Evolutionary conservation across 2,329 filamentous ascomycete species (phyloP).

Genomic region (Geosmithia putterillii): DNA sequence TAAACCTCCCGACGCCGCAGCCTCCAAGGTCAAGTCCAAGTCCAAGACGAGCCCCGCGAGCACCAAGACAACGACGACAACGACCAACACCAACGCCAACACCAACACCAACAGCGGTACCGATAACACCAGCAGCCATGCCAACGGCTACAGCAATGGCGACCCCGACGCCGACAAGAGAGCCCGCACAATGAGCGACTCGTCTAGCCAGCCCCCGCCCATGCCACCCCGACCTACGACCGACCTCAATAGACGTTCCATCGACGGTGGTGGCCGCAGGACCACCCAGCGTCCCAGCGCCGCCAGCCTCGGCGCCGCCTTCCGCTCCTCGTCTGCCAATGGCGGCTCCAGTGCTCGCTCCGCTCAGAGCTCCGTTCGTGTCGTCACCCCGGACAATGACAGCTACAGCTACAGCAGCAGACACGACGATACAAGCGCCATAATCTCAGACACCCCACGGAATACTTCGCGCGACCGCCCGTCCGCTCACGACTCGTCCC

Average conservation of each 20-base stretch:
- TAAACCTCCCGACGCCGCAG: no score
- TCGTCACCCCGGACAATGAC: slow-evolving; percentile 53
- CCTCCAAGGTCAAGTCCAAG: no score
- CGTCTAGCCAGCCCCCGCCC: neutral
- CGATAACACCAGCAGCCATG: no score
- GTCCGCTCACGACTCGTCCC: slow-evolving; percentile 18
- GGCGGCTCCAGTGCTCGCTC: neutral
- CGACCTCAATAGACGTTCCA: neutral
- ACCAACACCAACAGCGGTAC: neutral
- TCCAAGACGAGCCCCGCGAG: neutral
- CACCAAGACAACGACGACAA: neutral
- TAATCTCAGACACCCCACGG: no score
- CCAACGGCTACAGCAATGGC: neutral
- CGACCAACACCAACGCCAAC: neutral
- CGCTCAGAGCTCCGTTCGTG: slow-evolving; percentile 34
- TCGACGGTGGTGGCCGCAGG: neutral
- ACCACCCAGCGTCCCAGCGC: neutral
- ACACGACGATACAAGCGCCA: slow-evolving; percentile 7
- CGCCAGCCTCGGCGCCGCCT: slow-evolving; percentile 20
- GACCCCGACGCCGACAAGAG: neutral
- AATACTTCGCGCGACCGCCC: slow-evolving; percentile 11
- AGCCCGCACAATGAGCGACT: neutral
- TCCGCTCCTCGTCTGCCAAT: slow-evolving; percentile 11
- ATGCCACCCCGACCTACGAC: neutral
- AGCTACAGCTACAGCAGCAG: slow-evolving; percentile 6